Base-by-base conservation (phyloP, 768 basidiomycete species). In the Suillus weaverae region DNA sequence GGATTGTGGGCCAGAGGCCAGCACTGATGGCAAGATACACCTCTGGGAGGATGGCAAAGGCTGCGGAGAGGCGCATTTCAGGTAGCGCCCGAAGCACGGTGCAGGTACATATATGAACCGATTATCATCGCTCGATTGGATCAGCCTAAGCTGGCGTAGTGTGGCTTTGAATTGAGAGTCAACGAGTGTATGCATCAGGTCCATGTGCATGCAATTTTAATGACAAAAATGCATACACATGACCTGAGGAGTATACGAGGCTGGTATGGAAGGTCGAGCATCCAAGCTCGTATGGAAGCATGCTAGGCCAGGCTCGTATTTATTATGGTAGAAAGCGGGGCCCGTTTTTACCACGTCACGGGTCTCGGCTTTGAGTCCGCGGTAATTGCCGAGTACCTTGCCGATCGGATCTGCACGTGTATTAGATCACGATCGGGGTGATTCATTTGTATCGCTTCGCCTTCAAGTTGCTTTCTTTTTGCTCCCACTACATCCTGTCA, bases 1-100 rank as follows among this genome's bases (percentile, higher is more conserved):
- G 66, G 20, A 87, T 41, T 0, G 87, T 88, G 81, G 87, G 36
- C 78, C 65, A 22, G 77, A 78, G 63, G 69, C 83, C 71, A 67
- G 68, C 8, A 65, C 67, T 62, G 4, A 87, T 39, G 1, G 80
- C 81, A 33, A 75, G 3, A 35, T 72, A 68, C 14, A 89, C 66
- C 68, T 88, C 83, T 39, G 10, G 14, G 26, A 39, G 3, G 10
- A 59, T 10, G 20, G 9, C 38, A 5, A 59, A 39, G 8, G 38
- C 56, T 30, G 56, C 56, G 38, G 38, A 39, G 39, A 41, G 18
- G 39, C 22, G 55, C 38, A 41, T 59, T 18, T 59, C 6, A 32
- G 11, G 2, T 59, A 59, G 16, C 26, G 53, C 36, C 36, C 14
- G 36, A 2, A 26, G n/a, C 16, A 18, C 22, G 38, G 30, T 57